These are phyloP conservation scores for Panellus pusillus DNA, from an alignment of 768 basidiomycete species.

Conservation along the genomic window DNA sequence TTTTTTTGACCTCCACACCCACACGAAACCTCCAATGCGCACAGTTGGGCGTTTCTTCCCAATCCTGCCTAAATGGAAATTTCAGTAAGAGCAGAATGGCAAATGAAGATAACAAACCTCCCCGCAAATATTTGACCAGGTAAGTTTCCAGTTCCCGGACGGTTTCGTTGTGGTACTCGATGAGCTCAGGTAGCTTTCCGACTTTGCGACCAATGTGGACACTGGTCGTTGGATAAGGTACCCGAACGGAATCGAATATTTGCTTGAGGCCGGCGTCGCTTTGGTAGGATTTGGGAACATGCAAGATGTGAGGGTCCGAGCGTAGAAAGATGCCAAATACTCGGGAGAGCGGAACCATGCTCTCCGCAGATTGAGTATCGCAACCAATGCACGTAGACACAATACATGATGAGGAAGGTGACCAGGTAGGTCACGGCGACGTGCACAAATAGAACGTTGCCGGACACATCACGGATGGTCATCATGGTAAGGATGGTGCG, in stretches of 20 bases:
- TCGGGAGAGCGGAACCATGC: conserved; percentile 90
- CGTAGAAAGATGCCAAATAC: conserved; percentile 89
- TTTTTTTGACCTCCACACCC: conserved; percentile 82
- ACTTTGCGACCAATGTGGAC: conserved; percentile 89
- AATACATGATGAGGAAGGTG: conserved; percentile 68
- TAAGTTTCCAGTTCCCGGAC: conserved; percentile 90
- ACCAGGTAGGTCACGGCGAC: conserved; percentile 82
- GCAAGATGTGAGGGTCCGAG: conserved; percentile 81
- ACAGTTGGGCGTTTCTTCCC: conserved; percentile 82
- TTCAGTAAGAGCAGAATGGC: background rate
- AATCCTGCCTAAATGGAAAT: conserved; percentile 37
- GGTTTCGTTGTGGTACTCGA: conserved; percentile 90
- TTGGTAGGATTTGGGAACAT: conserved; percentile 78
- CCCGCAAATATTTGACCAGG: conserved; percentile 88
- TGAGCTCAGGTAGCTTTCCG: conserved; percentile 84
- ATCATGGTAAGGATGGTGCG: conserved; percentile 75
- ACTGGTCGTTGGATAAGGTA: conserved; percentile 89
- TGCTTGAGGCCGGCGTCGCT: conserved; percentile 80
- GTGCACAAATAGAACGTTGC: conserved; percentile 77
- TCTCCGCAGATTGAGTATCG: conserved; percentile 76
- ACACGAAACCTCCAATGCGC: conserved; percentile 71
- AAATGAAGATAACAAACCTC: conserved; percentile 30
- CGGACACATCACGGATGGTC: conserved; percentile 82
- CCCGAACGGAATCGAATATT: conserved; percentile 70
- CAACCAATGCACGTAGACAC: conserved; percentile 71